Conservation (phyloP, 139 green algal species). For the Zygnema circumcarinatum region DNA sequence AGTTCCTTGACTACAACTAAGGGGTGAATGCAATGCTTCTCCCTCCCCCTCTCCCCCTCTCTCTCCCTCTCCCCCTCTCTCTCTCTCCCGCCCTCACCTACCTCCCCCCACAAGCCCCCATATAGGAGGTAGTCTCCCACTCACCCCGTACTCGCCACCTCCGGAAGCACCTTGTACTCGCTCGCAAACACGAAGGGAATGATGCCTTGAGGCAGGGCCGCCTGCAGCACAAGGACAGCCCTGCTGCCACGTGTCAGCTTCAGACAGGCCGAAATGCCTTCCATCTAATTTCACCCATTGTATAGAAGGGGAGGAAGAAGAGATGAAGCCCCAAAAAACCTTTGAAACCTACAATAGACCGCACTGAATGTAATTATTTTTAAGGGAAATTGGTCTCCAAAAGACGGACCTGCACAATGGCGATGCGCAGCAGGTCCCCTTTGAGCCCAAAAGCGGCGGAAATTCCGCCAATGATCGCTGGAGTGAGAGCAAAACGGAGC, state of each 20-base stretch:
- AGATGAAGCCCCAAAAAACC: constrained; percentile 1
- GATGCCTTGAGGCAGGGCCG: constrained; percentile 27
- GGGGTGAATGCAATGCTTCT: no score
- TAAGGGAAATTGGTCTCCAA: neutral
- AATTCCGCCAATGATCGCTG: constrained; percentile 9
- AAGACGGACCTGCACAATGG: constrained; percentile 23
- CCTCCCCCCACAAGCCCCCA: neutral
- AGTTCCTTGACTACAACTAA: neutral
- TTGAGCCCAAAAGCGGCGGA: constrained; percentile 1
- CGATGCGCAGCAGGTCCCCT: constrained; percentile 16
- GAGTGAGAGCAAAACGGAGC: constrained; percentile 1
- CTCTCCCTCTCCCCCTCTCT: no score
- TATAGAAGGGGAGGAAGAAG: neutral
- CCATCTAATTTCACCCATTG: neutral
- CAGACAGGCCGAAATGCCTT: neutral
- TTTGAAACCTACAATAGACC: neutral
- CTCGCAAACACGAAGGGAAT: constrained; percentile 22
- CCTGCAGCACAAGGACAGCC: constrained; percentile 6
- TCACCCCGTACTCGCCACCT: constrained; percentile 25
- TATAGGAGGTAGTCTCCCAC: neutral
- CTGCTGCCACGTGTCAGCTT: neutral
- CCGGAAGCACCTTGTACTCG: constrained; percentile 27
- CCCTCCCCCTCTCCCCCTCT: no score
- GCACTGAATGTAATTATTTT: neutral
- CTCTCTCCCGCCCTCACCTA: no score